Evolutionary conservation across 2,329 filamentous ascomycete species (phyloP).

Genomic region (Diaporthe ilicicola): DNA sequence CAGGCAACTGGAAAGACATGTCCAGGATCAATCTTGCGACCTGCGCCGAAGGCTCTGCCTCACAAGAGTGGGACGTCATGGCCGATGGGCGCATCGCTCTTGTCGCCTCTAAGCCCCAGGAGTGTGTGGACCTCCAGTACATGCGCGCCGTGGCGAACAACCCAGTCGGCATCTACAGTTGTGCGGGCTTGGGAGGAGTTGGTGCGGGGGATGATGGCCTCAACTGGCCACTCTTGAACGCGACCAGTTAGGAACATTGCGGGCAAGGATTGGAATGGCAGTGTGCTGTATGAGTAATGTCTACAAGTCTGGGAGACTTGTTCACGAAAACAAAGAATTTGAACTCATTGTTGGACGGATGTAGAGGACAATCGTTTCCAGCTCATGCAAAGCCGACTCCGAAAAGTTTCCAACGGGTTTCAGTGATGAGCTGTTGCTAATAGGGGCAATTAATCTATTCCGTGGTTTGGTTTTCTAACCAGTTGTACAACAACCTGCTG

Average conservation of each 20-base stretch:
- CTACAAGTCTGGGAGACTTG: background rate
- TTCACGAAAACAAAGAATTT: too few relatives aligned
- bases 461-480: too few relatives aligned
- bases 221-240: constrained; percentile 40
- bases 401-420: too few relatives aligned
- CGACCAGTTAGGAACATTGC: background rate
- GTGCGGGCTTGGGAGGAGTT: constrained; percentile 48
- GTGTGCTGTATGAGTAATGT: background rate
- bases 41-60: background rate
- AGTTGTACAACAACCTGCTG: too few relatives aligned
- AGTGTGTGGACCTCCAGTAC: constrained; percentile 52
- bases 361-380: too few relatives aligned
- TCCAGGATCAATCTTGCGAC: background rate
- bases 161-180: constrained; percentile 49
- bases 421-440: too few relatives aligned
- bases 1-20: constrained; percentile 18
- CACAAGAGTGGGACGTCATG: constrained; percentile 48
- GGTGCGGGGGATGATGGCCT: constrained; percentile 52
- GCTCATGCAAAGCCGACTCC: too few relatives aligned
- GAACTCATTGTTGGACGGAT: too few relatives aligned
- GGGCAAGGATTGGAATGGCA: too few relatives aligned
- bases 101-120: constrained; percentile 45
- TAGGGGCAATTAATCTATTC: too few relatives aligned
- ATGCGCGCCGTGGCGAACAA: constrained; percentile 52
- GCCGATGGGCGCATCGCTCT: constrained; percentile 50